Conservation (phyloP, 305 asterid genomes). For the Solanum aculeatissimum region DNA sequence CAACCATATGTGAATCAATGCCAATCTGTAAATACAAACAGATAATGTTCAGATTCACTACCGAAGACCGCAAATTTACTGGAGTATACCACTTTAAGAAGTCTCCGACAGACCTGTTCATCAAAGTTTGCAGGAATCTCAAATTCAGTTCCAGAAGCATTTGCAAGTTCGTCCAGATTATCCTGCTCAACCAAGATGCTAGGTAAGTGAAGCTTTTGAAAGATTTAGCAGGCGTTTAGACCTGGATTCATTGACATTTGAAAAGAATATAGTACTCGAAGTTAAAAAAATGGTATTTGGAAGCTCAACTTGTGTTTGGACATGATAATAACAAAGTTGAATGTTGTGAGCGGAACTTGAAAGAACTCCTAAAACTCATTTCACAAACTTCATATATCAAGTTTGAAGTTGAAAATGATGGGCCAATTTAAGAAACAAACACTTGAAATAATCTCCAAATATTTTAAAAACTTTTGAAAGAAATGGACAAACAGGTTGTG, state of each 20-base stretch:
- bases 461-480: not conserved
- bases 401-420: not conserved
- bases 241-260: not conserved
- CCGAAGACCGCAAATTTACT: not conserved
- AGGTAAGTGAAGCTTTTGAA: not conserved
- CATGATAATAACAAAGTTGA: not conserved
- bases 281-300: not conserved
- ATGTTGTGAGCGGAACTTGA: not conserved
- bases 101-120: conserved; percentile 16
- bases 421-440: not conserved
- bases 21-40: conserved; percentile 12
- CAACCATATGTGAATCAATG: conserved; percentile 7
- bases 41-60: not conserved
- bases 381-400: not conserved
- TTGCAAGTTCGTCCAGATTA: conserved; percentile 17
- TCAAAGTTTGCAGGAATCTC: conserved; percentile 24
- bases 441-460: not conserved
- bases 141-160: conserved; percentile 20
- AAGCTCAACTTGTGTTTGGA: not conserved
- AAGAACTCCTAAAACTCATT: not conserved
- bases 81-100: not conserved
- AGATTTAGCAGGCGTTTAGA: not conserved
- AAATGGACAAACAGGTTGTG: not conserved
- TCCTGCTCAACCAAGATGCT: conserved; percentile 14
- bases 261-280: not conserved